Conservation (phyloP, 1,284 basidiomycete species). For the Trichosporon sp. region DNA sequence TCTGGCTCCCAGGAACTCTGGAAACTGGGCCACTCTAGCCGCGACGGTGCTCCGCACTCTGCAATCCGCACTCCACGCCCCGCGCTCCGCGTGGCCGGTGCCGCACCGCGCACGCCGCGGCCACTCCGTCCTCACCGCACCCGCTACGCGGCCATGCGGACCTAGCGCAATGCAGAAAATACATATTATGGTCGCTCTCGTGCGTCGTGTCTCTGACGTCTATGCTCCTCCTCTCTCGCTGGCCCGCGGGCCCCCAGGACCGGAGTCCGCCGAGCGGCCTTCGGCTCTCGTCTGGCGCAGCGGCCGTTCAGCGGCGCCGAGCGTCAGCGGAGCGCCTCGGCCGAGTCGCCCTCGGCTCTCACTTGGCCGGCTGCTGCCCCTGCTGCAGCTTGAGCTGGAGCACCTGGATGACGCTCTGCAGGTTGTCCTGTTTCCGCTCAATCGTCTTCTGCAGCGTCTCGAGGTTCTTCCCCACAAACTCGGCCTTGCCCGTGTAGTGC, state of each 20-base stretch:
- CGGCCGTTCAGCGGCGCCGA: too few relatives aligned
- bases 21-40: too few relatives aligned
- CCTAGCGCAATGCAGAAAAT: not conserved
- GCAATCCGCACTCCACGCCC: too few relatives aligned
- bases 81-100: too few relatives aligned
- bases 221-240: not conserved
- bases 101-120: too few relatives aligned
- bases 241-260: too few relatives aligned
- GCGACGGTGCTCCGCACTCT: too few relatives aligned
- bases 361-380: slow-evolving; percentile 17
- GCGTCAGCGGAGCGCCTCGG: not conserved
- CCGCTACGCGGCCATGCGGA: too few relatives aligned
- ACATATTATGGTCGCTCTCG: not conserved
- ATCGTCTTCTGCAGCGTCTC: slow-evolving; percentile 79
- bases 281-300: not conserved
- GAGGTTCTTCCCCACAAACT: slow-evolving; percentile 72
- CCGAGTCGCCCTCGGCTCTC: not conserved
- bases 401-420: slow-evolving; percentile 66
- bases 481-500: slow-evolving; percentile 71
- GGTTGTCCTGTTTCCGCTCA: slow-evolving; percentile 81
- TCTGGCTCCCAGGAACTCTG: too few relatives aligned
- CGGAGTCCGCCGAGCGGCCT: not conserved
- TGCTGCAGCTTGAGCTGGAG: slow-evolving; percentile 67
- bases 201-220: not conserved
- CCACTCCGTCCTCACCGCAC: too few relatives aligned